Evolutionary conservation across 2,329 filamentous ascomycete genomes (phyloP).

Genomic region (Penicillium freii): DNA sequence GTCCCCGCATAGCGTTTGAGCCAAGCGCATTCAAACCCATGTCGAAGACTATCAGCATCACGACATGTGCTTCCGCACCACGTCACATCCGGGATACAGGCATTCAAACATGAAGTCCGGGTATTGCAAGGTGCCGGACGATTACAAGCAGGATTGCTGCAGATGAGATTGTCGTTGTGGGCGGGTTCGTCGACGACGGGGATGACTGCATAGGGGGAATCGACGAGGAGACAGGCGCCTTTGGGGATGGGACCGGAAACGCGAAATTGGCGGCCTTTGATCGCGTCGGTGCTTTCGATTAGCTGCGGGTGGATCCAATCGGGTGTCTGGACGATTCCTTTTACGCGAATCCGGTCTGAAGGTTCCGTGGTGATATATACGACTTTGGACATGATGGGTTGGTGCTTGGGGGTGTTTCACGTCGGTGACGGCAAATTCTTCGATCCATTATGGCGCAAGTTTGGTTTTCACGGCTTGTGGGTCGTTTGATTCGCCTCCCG

Average conservation of each 20-base stretch:
- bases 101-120: constrained; percentile 20
- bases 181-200: constrained; percentile 31
- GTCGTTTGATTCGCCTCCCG: constrained; percentile 2
- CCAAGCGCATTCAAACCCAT: constrained; percentile 34
- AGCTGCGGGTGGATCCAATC: constrained; percentile 33
- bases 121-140: constrained; percentile 7
- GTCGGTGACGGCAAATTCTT: neutral
- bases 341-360: constrained; percentile 9
- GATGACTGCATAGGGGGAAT: constrained; percentile 33
- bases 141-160: constrained; percentile 34
- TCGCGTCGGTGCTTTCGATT: constrained; percentile 25
- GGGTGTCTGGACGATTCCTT: constrained; percentile 10
- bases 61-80: constrained; percentile 30
- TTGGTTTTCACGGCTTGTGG: neutral
- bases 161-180: constrained; percentile 25
- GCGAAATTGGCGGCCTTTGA: constrained; percentile 35
- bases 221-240: constrained; percentile 30
- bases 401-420: neutral
- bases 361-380: constrained; percentile 20
- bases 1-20: constrained; percentile 25
- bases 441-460: neutral
- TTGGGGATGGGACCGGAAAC: constrained; percentile 24
- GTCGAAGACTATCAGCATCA: constrained; percentile 23
- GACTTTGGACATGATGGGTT: constrained; percentile 19
- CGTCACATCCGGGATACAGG: constrained; percentile 28